These are phyloP conservation scores for Oxytropis ochrocephala DNA, from an alignment of 306 rosid genomes.

Conservation along the genomic window DNA sequence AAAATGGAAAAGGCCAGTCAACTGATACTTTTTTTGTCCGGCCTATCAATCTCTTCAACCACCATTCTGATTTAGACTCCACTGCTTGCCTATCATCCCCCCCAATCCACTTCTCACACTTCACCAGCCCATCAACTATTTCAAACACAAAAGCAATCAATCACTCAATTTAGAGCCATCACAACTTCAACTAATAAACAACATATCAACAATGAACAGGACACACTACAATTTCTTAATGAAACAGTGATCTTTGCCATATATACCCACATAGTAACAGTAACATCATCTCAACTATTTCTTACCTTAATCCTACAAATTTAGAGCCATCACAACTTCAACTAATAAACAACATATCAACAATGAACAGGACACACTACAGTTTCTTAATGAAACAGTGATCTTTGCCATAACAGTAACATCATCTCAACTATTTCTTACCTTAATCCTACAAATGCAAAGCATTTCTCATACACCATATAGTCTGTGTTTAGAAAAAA, in stretches of 20 bases:
- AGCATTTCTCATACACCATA: neutral
- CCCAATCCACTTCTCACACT: constrained; percentile 93
- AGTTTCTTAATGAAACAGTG: too few relatives aligned
- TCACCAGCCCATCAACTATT: constrained; percentile 84
- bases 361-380: neutral
- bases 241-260: too few relatives aligned
- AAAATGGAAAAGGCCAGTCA: constrained; percentile 91
- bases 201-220: neutral
- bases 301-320: neutral
- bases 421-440: neutral
- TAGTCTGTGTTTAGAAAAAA: neutral
- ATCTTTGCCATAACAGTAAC: neutral
- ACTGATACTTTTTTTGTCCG: constrained; percentile 61
- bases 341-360: neutral
- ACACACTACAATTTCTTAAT: neutral
- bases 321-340: neutral
- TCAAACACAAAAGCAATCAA: constrained; percentile 31
- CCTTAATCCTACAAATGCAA: neutral
- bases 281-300: neutral
- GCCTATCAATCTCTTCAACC: constrained; percentile 76
- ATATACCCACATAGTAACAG: neutral
- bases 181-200: neutral
- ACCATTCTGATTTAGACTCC: constrained; percentile 77
- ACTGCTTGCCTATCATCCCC: constrained; percentile 45
- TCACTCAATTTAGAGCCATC: constrained; percentile 25